Evolutionary conservation across 208 protist genomes (phyloP).

Genomic region (Crithidia thermophila): DNA sequence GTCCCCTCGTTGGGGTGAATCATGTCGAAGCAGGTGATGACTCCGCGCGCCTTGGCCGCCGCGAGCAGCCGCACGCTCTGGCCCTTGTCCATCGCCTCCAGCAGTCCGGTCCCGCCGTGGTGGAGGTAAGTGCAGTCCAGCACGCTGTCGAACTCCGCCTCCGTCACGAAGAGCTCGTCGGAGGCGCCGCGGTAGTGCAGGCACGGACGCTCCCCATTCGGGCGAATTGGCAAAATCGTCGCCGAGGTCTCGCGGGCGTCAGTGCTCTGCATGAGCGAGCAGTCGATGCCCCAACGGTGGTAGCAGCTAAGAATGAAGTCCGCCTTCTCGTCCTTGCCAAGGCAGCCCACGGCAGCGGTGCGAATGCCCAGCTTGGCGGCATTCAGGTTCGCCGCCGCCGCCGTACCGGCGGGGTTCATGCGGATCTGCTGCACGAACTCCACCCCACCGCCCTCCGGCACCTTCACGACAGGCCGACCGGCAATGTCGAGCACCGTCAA

Average conservation of each 20-base stretch:
- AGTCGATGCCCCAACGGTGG: constrained; percentile 28
- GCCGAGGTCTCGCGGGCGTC: constrained; percentile 20
- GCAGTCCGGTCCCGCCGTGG: constrained; percentile 25
- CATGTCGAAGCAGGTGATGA: constrained; percentile 28
- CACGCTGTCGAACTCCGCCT: constrained; percentile 21
- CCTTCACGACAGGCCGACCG: constrained; percentile 16
- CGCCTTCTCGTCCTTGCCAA: constrained; percentile 23
- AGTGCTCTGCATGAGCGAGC: constrained; percentile 19
- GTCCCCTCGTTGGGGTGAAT: constrained; percentile 30
- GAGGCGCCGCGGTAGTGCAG: constrained; percentile 30
- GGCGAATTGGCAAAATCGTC: constrained; percentile 23
- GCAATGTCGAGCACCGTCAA: constrained; percentile 28
- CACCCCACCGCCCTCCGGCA: constrained; percentile 22
- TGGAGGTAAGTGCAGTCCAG: constrained; percentile 26
- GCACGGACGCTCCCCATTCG: constrained; percentile 25
- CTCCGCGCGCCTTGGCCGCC: constrained; percentile 18
- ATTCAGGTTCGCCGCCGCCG: constrained; percentile 28
- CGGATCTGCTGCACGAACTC: constrained; percentile 27
- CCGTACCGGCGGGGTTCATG: constrained; percentile 32
- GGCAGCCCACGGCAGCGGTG: constrained; percentile 21
- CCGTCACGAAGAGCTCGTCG: constrained; percentile 25
- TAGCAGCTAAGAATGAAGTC: constrained; percentile 32
- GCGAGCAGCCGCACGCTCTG: constrained; percentile 21
- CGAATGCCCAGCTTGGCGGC: constrained; percentile 27
- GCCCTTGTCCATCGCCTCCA: constrained; percentile 22